phyloP scores from a whole-genome alignment of 2,329 filamentous ascomycete genomes.

The Penicillium sp. region DNA sequence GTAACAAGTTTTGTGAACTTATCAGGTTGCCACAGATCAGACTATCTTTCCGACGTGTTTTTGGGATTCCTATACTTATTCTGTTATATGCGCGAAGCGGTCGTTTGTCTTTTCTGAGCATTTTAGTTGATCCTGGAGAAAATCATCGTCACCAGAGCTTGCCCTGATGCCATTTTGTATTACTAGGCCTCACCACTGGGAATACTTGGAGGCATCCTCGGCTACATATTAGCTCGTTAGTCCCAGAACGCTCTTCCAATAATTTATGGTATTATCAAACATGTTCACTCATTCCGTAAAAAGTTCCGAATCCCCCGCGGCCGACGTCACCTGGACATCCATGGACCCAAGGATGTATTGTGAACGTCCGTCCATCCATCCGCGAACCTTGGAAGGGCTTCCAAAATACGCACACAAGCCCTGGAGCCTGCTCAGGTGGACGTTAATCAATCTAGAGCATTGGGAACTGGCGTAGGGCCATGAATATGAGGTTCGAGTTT shows the following conservation, averaged over 20 bases:
- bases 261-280: constrained; percentile 25
- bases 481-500: too few relatives aligned
- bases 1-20: constrained; percentile 14
- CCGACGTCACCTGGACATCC: too few relatives aligned
- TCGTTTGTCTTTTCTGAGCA: constrained; percentile 22
- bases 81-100: constrained; percentile 26
- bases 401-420: too few relatives aligned
- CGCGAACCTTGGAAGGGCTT: too few relatives aligned
- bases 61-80: constrained; percentile 24
- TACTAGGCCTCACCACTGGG: constrained; percentile 1
- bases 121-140: constrained; percentile 20
- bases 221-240: constrained; percentile 23
- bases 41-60: constrained; percentile 13
- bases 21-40: constrained; percentile 3
- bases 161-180: constrained; percentile 9
- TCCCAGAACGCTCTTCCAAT: constrained; percentile 22
- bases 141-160: constrained; percentile 14
- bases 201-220: constrained; percentile 5
- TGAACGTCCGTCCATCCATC: too few relatives aligned
- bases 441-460: too few relatives aligned
- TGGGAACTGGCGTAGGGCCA: too few relatives aligned
- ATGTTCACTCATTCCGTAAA: background rate
- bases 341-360: too few relatives aligned
- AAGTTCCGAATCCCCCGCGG: too few relatives aligned
- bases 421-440: too few relatives aligned